phyloP scores from a whole-genome alignment of 1,139 yeast genomes.

The Wickerhamiella pararugosa region DNA sequence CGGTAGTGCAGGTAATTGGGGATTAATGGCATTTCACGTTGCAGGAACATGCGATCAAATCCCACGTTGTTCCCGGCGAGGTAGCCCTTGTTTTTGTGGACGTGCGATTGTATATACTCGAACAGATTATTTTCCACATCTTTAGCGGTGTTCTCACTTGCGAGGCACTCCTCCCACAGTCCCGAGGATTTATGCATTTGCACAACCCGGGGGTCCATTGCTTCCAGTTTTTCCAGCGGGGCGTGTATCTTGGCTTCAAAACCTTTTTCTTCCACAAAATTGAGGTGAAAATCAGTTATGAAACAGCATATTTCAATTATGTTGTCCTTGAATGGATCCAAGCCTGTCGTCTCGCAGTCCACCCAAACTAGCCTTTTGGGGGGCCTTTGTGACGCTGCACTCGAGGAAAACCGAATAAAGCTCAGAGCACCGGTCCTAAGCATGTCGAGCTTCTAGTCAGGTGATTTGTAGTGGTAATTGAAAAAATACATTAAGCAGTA shows the following conservation, averaged over 20 bases:
- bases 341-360: slow-evolving; percentile 90
- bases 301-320: slow-evolving; percentile 87
- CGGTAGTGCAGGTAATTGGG: slow-evolving; percentile 56
- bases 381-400: too few relatives aligned
- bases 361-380: slow-evolving; percentile 50
- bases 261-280: slow-evolving; percentile 45
- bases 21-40: slow-evolving; percentile 66
- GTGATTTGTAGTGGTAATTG: too few relatives aligned
- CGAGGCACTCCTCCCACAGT: slow-evolving; percentile 50
- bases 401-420: too few relatives aligned
- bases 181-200: slow-evolving; percentile 34
- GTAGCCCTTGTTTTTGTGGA: slow-evolving; percentile 34
- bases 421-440: too few relatives aligned
- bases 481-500: too few relatives aligned
- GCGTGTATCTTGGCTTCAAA: slow-evolving; percentile 72
- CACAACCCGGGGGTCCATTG: slow-evolving; percentile 15
- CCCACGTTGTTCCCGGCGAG: slow-evolving; percentile 89
- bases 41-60: slow-evolving; percentile 78
- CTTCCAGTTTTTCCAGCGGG: slow-evolving; percentile 29
- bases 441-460: too few relatives aligned
- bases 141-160: slow-evolving; percentile 36
- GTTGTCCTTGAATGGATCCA: slow-evolving; percentile 50
- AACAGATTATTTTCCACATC: slow-evolving; percentile 53
- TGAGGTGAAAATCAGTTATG: slow-evolving; percentile 67
- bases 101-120: slow-evolving; percentile 40